Conservation (phyloP, 2,329 filamentous ascomycete genomes). For the Xylariaceae sp. region DNA sequence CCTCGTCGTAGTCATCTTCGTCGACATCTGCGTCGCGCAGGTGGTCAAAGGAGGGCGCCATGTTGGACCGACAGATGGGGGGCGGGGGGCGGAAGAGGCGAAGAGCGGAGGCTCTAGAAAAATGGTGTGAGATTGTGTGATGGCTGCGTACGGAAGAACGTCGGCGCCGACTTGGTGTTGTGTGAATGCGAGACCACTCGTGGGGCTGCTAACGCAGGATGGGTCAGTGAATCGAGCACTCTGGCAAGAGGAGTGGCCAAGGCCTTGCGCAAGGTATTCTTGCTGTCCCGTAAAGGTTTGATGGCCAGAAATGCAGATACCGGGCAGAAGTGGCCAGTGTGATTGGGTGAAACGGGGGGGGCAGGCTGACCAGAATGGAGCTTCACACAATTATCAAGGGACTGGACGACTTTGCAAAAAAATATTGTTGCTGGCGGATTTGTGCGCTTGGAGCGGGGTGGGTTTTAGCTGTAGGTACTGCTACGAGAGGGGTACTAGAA, state of each 20-base stretch:
- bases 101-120: slow-evolving; percentile 1
- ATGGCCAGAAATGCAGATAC: neutral
- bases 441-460: slow-evolving; percentile 20
- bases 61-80: slow-evolving; percentile 45
- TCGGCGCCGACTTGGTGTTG: slow-evolving; percentile 4
- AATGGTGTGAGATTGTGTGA: neutral
- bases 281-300: neutral
- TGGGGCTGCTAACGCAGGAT: neutral
- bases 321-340: slow-evolving; percentile 2
- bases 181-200: neutral
- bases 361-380: slow-evolving; percentile 3
- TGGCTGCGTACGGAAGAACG: neutral
- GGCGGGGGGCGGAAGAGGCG: slow-evolving; percentile 6
- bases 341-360: slow-evolving; percentile 12
- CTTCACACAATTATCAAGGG: slow-evolving; percentile 12
- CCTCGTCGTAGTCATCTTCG: slow-evolving; percentile 80
- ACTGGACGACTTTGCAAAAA: slow-evolving; percentile 5
- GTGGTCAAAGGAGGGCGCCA: slow-evolving; percentile 92
- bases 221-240: neutral
- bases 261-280: neutral
- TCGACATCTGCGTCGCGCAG: slow-evolving; percentile 85
- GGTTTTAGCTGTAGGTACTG: neutral
- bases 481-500: neutral
- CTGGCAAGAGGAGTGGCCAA: neutral
- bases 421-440: slow-evolving; percentile 12